phyloP scores from a whole-genome alignment of 306 rosid genomes.

The Lagenaria siceraria region DNA sequence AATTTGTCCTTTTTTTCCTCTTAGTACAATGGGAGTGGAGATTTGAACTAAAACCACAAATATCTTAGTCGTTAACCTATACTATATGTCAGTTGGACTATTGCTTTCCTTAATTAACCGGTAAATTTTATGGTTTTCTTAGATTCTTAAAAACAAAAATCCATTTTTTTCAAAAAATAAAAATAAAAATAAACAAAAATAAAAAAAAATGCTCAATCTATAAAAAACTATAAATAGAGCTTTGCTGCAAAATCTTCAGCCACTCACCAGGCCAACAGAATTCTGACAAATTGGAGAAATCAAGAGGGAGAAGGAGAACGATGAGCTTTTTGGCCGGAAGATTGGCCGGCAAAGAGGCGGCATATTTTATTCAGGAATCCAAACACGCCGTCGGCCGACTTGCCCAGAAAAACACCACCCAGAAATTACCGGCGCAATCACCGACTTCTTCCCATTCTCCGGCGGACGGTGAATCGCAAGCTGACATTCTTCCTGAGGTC shows the following conservation, averaged over 20 bases:
- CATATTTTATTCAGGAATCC: slow-evolving; percentile 81
- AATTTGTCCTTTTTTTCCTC: no score
- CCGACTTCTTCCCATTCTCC: slow-evolving; percentile 12
- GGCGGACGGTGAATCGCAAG: slow-evolving; percentile 19
- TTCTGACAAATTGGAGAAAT: neutral
- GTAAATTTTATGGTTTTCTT: neutral
- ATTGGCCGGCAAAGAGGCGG: slow-evolving; percentile 79
- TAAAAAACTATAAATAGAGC: neutral
- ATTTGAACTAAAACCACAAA: no score
- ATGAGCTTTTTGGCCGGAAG: slow-evolving; percentile 93
- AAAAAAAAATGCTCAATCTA: neutral
- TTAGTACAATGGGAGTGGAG: no score
- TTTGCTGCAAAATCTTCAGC: neutral
- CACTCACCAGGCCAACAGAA: neutral
- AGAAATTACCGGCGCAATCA: slow-evolving; percentile 12
- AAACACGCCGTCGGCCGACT: slow-evolving; percentile 62
- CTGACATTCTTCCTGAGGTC: slow-evolving; percentile 80
- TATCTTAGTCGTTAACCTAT: no score
- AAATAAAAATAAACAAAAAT: no score
- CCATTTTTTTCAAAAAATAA: neutral
- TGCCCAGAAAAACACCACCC: slow-evolving; percentile 22
- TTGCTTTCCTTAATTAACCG: no score
- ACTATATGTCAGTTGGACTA: no score
- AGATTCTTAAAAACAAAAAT: neutral
- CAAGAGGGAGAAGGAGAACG: neutral